These are phyloP conservation scores for Cordyceps farinosa DNA, from an alignment of 2,329 filamentous ascomycete genomes.

Conservation along the genomic window DNA sequence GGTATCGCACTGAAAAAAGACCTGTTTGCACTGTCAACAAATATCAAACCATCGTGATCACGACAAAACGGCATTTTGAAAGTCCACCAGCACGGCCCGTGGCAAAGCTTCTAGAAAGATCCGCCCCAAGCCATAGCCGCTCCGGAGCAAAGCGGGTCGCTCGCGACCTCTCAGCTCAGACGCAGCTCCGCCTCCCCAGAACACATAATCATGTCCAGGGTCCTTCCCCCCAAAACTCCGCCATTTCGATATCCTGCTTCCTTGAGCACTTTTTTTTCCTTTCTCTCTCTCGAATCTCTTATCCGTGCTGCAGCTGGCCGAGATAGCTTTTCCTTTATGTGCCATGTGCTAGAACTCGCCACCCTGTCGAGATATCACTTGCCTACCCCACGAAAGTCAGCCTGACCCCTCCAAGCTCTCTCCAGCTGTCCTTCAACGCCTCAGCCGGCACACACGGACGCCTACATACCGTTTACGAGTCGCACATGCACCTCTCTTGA, in stretches of 20 bases:
- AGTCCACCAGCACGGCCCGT: too few relatives aligned
- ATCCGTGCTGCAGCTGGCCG: neutral
- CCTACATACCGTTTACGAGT: neutral
- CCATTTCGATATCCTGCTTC: neutral
- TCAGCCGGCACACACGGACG: neutral
- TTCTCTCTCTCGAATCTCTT: neutral
- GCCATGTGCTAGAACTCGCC: neutral
- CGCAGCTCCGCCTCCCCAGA: constrained; percentile 3
- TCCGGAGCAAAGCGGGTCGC: constrained; percentile 4
- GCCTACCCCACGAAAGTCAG: neutral
- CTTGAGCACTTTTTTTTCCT: neutral
- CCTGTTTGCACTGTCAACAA: too few relatives aligned
- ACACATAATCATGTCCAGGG: neutral
- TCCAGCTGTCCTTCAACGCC: neutral
- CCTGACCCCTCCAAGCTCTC: neutral
- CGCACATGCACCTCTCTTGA: neutral
- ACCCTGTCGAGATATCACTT: neutral
- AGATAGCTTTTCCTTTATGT: neutral
- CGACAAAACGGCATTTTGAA: too few relatives aligned
- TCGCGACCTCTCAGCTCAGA: neutral
- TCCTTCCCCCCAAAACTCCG: constrained; percentile 9
- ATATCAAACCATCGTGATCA: too few relatives aligned
- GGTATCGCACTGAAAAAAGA: too few relatives aligned
- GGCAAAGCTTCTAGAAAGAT: constrained; percentile 7
- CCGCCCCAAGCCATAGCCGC: neutral